Evolutionary conservation across 805 yeast species (phyloP).

Genomic region (Monosporozyma unispora): DNA sequence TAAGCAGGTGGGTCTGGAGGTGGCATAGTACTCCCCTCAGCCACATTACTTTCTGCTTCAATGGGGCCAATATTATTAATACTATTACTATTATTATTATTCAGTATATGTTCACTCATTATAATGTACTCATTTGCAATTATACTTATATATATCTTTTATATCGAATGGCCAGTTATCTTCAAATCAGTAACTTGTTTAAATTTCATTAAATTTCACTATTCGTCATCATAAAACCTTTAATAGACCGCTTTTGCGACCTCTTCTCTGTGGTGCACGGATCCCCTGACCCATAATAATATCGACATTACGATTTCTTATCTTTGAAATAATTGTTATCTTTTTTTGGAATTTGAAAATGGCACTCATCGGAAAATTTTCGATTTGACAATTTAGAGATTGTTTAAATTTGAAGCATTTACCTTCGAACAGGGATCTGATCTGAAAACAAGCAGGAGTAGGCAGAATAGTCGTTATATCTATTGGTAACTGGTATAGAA

Average conservation of each 20-base stretch:
- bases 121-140: too few species aligned
- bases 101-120: too few species aligned
- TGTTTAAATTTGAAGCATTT: too few species aligned
- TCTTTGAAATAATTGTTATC: background rate
- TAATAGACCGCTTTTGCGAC: background rate
- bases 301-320: background rate
- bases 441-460: too few species aligned
- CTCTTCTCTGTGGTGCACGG: background rate
- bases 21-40: background rate
- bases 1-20: background rate
- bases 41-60: background rate
- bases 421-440: too few species aligned
- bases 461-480: too few species aligned
- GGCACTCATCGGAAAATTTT: background rate
- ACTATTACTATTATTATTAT: background rate
- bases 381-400: background rate
- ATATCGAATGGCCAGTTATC: too few species aligned
- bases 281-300: background rate
- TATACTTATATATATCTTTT: too few species aligned
- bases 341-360: background rate
- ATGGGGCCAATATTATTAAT: too few species aligned
- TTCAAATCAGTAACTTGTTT: background rate
- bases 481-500: too few species aligned
- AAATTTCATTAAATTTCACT: too few species aligned
- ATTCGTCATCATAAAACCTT: too few species aligned